These are phyloP conservation scores for Cercospora sojina DNA, from an alignment of 2,329 filamentous ascomycete species.

Conservation along the genomic window DNA sequence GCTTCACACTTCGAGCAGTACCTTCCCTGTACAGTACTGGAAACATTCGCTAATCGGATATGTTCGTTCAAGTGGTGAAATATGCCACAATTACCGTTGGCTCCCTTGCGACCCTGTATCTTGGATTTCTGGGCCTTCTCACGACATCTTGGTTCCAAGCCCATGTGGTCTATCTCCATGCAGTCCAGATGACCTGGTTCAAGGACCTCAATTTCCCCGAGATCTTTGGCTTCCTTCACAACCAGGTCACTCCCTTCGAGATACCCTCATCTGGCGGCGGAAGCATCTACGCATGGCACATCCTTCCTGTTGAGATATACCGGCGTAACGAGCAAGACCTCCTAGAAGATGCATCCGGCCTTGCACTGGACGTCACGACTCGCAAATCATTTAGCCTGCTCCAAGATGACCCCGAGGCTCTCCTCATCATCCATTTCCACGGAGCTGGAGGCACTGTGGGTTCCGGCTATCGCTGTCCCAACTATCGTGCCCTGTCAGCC, in stretches of 20 bases:
- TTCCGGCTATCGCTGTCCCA: conserved; percentile 55
- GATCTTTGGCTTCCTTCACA: conserved; percentile 50
- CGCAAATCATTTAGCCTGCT: conserved; percentile 62
- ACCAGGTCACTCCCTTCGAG: conserved; percentile 52
- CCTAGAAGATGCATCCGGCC: conserved; percentile 45
- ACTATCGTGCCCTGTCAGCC: conserved; percentile 58
- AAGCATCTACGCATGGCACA: conserved; percentile 51
- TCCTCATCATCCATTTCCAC: conserved; percentile 63
- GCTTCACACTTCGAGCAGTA: not conserved
- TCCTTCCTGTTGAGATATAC: conserved; percentile 51
- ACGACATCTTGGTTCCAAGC: conserved; percentile 52
- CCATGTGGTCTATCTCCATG: conserved; percentile 59
- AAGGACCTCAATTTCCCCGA: conserved; percentile 52
- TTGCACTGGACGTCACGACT: conserved; percentile 55
- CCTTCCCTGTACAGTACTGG: not conserved
- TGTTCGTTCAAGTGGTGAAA: conserved; percentile 14
- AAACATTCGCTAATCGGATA: not conserved
- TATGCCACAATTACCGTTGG: conserved; percentile 28
- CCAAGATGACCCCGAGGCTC: conserved; percentile 61
- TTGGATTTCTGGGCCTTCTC: conserved; percentile 49
- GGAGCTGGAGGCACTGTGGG: conserved; percentile 58
- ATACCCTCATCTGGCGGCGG: conserved; percentile 46
- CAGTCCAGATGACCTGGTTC: conserved; percentile 56
- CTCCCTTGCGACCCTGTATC: conserved; percentile 41
- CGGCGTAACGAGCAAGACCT: conserved; percentile 45